Evolutionary conservation across 2,329 filamentous ascomycete species (phyloP).

Genomic region (Coniella lustricola): DNA sequence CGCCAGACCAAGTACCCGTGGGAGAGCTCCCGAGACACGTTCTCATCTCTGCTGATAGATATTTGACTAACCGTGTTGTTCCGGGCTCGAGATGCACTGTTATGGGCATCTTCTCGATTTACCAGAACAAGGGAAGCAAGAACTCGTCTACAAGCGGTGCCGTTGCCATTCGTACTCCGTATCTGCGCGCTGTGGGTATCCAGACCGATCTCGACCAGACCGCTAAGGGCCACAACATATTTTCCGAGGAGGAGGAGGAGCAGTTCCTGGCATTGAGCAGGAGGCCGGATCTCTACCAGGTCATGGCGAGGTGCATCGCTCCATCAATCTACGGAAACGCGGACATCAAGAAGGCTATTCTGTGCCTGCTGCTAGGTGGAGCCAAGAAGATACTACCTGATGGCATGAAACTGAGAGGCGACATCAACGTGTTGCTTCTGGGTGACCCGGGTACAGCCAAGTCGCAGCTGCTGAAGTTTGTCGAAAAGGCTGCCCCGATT

Average conservation of each 20-base stretch:
- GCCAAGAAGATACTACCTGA: conserved; percentile 97
- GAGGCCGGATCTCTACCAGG: conserved; percentile 82
- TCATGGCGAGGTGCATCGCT: conserved; percentile 87
- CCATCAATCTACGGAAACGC: conserved; percentile 94
- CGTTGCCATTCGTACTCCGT: conserved; percentile 92
- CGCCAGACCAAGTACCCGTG: conserved; percentile 93
- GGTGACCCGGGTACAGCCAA: conserved; percentile 98
- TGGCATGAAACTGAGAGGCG: conserved; percentile 93
- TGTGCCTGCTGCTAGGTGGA: conserved; percentile 86
- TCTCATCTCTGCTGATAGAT: conserved; percentile 90
- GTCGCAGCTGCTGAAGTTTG: conserved; percentile 94
- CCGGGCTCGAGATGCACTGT: conserved; percentile 91
- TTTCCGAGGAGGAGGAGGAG: conserved; percentile 93
- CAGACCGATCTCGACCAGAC: conserved; percentile 86
- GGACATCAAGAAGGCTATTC: conserved; percentile 96
- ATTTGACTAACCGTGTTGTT: conserved; percentile 90
- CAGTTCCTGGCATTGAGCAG: conserved; percentile 90
- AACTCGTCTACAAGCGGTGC: conserved; percentile 67
- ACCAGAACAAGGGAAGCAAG: conserved; percentile 84
- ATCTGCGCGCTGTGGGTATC: conserved; percentile 86
- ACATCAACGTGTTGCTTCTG: conserved; percentile 94
- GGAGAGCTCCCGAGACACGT: conserved; percentile 94
- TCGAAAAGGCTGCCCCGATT: conserved; percentile 91
- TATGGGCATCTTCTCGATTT: conserved; percentile 97
- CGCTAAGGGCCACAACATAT: conserved; percentile 73